Base-by-base conservation (phyloP, 441 rosid species). In the Adansonia madagascariensis region DNA sequence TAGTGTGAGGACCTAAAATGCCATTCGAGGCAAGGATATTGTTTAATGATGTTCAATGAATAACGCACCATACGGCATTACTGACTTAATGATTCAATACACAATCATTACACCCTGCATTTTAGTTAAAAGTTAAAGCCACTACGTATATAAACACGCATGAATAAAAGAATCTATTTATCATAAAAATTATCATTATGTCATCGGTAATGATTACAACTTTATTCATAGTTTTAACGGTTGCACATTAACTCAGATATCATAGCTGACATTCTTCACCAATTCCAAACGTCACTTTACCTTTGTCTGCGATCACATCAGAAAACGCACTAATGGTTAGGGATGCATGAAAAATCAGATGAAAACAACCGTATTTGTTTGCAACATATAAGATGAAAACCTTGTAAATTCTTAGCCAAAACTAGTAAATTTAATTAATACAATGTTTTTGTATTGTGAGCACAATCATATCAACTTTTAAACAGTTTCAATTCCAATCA, bases 191-290 rank as follows among this genome's bases (percentile, higher is more conserved):
- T 67, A 67, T 67, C 18, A 22, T 47, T 24, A 43, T 41, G 7
- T 65, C 46, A 22, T 66, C 24, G 1, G 3, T 43, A 9, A 66
- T 17, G 52, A 66, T 17, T 17, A 43, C n/a, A 66, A 66, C 4
- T 2, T 71, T 31, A 49, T 71, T 41, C 62, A 53, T n/a, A 3
- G 52, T 43, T 66, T 17, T 24, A 52, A 52, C 46, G n/a, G 8
- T 18, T 1, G 62, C 15, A 53, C 39, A 31, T 72, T 55, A 72
- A 55, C 75, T 72, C 35, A 43, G 35, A 18, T 55, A 72, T 71
- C 31, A 53, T 39, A 43, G 53, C 18, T 20, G 10, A 62, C 75
- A 43, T 41, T 20, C 12, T 6, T 43, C 24, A 31, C 17, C 52
- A 43, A 73, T 73, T 73, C 52, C 75, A 73, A 39, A n/a, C 6